Evolutionary conservation across 495 filamentous ascomycete species (phyloP).

Genomic region (Penicillium steckii): DNA sequence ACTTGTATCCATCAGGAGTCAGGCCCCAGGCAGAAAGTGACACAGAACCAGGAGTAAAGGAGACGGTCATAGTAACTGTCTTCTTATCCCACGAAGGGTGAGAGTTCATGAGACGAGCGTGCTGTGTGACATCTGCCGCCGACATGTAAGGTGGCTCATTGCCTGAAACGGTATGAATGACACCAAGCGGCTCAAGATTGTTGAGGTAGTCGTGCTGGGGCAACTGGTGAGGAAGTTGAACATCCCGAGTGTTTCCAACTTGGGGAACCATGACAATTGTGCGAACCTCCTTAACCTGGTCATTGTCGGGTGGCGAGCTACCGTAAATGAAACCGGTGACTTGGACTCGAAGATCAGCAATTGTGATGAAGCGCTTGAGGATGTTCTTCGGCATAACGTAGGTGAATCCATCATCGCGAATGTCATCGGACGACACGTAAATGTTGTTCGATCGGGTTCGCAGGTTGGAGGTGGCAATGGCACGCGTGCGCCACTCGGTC

Average conservation of each 20-base stretch:
- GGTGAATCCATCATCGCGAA: slow-evolving; percentile 78
- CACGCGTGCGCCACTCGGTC: slow-evolving; percentile 97
- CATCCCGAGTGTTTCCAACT: slow-evolving; percentile 88
- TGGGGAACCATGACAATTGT: slow-evolving; percentile 98
- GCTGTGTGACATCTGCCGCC: slow-evolving; percentile 88
- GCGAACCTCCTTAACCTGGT: slow-evolving; percentile 93
- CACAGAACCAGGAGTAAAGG: slow-evolving; percentile 98
- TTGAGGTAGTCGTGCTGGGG: slow-evolving; percentile 92
- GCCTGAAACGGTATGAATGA: slow-evolving; percentile 93
- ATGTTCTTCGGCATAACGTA: slow-evolving; percentile 99
- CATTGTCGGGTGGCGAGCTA: slow-evolving; percentile 87
- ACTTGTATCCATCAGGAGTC: slow-evolving; percentile 90
- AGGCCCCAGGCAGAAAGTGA: slow-evolving; percentile 91
- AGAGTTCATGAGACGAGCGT: slow-evolving; percentile 80
- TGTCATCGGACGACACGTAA: slow-evolving; percentile 94
- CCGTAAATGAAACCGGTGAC: slow-evolving; percentile 96
- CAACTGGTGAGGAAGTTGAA: slow-evolving; percentile 87
- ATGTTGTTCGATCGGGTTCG: slow-evolving; percentile 96
- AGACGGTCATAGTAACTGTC: slow-evolving; percentile 92
- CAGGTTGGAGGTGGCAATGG: slow-evolving; percentile 94
- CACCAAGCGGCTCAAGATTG: slow-evolving; percentile 84
- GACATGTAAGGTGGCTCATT: slow-evolving; percentile 97
- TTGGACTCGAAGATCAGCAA: slow-evolving; percentile 94
- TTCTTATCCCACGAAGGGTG: slow-evolving; percentile 91
- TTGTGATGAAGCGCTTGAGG: slow-evolving; percentile 96